Evolutionary conservation across 331 rosid species (phyloP), one percentile per base, ranked within the genome.

Genomic region (Cydonia oblonga): DNA sequence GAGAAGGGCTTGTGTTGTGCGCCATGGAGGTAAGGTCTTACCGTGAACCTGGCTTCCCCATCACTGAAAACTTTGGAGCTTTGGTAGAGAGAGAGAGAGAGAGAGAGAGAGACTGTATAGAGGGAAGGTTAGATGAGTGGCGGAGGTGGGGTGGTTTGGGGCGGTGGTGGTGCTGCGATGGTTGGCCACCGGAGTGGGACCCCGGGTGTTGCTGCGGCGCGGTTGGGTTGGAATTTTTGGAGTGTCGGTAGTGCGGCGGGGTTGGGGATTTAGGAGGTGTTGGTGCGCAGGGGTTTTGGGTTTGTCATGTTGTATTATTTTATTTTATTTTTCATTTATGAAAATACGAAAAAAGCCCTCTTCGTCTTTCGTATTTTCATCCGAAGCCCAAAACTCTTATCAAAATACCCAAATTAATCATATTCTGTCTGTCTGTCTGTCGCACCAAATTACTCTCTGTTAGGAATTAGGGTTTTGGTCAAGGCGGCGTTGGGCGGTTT

Each of bases 21-120:
- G 38, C 38, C 7, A 16, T 22, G 8, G 40, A 0, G 33, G 10
- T 49, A 49, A 49, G 54, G 68, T 40, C 58, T 70, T 61, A 69
- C 80, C 61, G 51, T 54, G 72, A 70, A 33, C 72, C 52, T 18
- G 81, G 76, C 54, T 77, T 77, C 16, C 72, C 81, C 76, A 77
- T 77, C 28, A 5, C 57, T 16, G 20, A 58, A 58, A 54, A 40
- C 6, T 3, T 77, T 71, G 53, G 61, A 56, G 61, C 61, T 56
- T 56, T n/a, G 14, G 23, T 18, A 5, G 15, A 40, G 46, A 40
- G 46, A 2, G 15, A 3, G 1, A 44, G 18, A 13, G 52, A 44
- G n/a, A 14, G 18, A 42, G 5, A 46, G 54, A 49, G 54, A 49
- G 20, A 49, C 0, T 2, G 20, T 49, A 10, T 49, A 18, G 22